Percentiles rank a stretch among this genome's conserved stretches.
Conservation (phyloP, 371 early-diverging fungal species). For the Sporodiniella umbellata region DNA sequence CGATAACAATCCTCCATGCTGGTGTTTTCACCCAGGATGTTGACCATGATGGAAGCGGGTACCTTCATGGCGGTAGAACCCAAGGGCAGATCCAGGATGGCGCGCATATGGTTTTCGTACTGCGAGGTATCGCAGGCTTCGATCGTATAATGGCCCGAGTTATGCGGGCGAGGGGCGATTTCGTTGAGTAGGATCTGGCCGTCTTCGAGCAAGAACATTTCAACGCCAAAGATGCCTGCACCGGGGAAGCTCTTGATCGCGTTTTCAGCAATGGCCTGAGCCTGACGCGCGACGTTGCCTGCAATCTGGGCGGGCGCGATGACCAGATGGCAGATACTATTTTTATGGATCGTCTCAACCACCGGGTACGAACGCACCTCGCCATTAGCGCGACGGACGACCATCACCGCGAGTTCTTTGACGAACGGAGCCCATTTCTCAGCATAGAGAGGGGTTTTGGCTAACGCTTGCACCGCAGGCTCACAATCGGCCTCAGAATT, state of each 20-base stretch:
- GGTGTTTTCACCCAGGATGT: conserved; percentile 77
- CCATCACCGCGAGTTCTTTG: conserved; percentile 96
- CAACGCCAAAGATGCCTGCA: conserved; percentile 94
- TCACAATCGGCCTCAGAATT: conserved; percentile 61
- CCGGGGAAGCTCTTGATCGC: conserved; percentile 81
- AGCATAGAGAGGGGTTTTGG: conserved; percentile 70
- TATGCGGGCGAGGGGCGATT: conserved; percentile 97
- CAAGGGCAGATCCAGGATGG: conserved; percentile 88
- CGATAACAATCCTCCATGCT: conserved; percentile 58
- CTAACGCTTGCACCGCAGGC: conserved; percentile 54
- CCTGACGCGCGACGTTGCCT: conserved; percentile 65
- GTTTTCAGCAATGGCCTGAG: conserved; percentile 77
- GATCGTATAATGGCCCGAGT: conserved; percentile 97
- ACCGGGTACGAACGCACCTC: conserved; percentile 84
- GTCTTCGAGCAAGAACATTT: conserved; percentile 89
- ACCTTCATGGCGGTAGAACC: conserved; percentile 90
- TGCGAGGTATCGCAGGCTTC: conserved; percentile 97
- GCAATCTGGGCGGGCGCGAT: conserved; percentile 94
- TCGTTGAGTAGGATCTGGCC: conserved; percentile 90
- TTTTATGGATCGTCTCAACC: conserved; percentile 93
- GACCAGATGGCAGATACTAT: conserved; percentile 92
- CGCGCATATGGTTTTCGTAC: conserved; percentile 96
- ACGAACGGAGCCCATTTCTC: conserved; percentile 92
- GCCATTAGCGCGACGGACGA: conserved; percentile 80
- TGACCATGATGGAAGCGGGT: conserved; percentile 89